Evolutionary conservation across 23 red algal species (phyloP).

Genomic region (Gracilariopsis chorda): DNA sequence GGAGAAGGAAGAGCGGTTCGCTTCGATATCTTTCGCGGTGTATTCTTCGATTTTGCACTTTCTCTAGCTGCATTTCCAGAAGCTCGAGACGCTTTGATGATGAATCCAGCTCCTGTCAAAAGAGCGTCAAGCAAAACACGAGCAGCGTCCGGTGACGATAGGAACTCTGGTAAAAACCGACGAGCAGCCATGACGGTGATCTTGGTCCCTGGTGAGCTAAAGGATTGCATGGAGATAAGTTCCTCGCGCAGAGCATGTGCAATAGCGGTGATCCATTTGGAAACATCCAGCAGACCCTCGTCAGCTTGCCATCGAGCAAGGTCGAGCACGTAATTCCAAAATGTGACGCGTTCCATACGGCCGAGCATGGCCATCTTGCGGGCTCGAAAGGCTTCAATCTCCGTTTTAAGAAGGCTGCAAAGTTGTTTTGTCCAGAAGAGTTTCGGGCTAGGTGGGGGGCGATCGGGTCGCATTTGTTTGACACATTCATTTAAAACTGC

Average conservation of each 20-base stretch:
- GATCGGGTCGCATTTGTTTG: slow-evolving; percentile 55
- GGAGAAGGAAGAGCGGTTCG: not conserved
- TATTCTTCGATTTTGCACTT: not conserved
- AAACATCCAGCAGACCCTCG: slow-evolving; percentile 60
- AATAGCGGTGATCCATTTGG: slow-evolving; percentile 35
- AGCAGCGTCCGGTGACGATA: not conserved
- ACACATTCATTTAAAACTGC: slow-evolving; percentile 75
- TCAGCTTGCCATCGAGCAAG: slow-evolving; percentile 75
- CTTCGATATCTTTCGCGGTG: not conserved
- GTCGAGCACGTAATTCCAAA: slow-evolving; percentile 65
- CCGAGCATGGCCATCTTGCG: slow-evolving; percentile 19
- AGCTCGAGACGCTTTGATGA: not conserved
- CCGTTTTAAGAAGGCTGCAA: slow-evolving; percentile 36
- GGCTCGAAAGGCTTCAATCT: slow-evolving; percentile 45
- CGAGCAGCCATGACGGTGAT: slow-evolving; percentile 35
- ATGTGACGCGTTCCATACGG: slow-evolving; percentile 31
- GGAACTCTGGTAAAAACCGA: slow-evolving; percentile 49
- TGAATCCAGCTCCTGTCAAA: not conserved
- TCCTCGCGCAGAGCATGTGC: slow-evolving; percentile 18
- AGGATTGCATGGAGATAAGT: not conserved
- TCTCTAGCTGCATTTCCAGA: not conserved
- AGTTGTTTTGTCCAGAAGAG: slow-evolving; percentile 57
- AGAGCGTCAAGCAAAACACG: slow-evolving; percentile 8
- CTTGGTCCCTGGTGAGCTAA: slow-evolving; percentile 23
- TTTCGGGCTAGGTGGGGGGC: slow-evolving; percentile 33